Conservation (phyloP, 768 basidiomycete genomes). For the Leccinum subgranulosum region DNA sequence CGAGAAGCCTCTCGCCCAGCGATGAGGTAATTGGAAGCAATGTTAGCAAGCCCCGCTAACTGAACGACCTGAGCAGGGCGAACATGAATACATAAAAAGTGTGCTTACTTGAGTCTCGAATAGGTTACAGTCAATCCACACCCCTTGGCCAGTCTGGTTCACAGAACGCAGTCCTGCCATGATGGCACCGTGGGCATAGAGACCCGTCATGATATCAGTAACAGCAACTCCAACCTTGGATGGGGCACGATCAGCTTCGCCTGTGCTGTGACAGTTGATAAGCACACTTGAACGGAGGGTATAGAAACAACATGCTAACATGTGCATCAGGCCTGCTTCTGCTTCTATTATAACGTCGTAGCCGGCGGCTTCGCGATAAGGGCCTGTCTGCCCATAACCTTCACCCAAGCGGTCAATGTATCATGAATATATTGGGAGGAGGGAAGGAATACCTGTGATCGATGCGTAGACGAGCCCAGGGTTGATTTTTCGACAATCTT, state of each 20-base stretch:
- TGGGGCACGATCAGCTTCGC: constrained; percentile 81
- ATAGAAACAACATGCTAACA: constrained; percentile 46
- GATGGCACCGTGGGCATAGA: constrained; percentile 91
- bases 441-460: constrained; percentile 63
- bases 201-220: constrained; percentile 83
- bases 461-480: constrained; percentile 82
- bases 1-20: constrained; percentile 77
- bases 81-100: neutral
- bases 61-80: constrained; percentile 28
- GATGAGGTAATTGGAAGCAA: constrained; percentile 91
- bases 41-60: constrained; percentile 89
- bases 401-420: constrained; percentile 20
- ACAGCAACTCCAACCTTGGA: constrained; percentile 95
- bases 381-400: constrained; percentile 87
- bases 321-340: constrained; percentile 94
- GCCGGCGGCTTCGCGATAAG: constrained; percentile 77
- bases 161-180: constrained; percentile 86
- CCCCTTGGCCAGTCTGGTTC: constrained; percentile 79
- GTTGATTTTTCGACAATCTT: constrained; percentile 76
- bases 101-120: constrained; percentile 81
- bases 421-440: neutral
- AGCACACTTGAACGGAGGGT: constrained; percentile 4
- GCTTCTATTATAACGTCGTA: constrained; percentile 88
- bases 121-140: constrained; percentile 89
- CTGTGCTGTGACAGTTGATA: constrained; percentile 54